Base-by-base conservation (phyloP, 169 alveolate species). In the Plasmodium ovale region DNA sequence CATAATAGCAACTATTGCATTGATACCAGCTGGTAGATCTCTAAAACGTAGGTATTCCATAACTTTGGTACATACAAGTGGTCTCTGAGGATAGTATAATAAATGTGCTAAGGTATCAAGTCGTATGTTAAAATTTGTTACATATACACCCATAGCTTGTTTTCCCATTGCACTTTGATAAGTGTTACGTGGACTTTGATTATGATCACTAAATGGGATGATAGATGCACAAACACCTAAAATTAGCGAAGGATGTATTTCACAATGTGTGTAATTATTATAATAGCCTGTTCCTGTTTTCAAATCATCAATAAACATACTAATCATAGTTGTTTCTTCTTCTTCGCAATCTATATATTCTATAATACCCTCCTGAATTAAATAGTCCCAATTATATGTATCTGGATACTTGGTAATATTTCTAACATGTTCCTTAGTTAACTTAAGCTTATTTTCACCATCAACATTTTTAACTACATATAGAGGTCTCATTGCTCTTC, bases 131-230 rank as follows among this genome's bases (percentile, higher is more conserved):
- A 97, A 99, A 92, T 98, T 98, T 16, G 99, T 96, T n/a, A 99
- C 97, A 90, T 98, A 98, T 47, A 99, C 98, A 1, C 99, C 99
- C 98, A 99, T 98, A 16, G 99, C 99, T 94, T 99, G 99, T 93
- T 99, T 99, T 2, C 99, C 99, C 99, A 99, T 99, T 39, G 99
- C 99, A 85, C 99, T 96, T 93, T 99, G 99, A 91, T 98, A 98
- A 0, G 99, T 98, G 92, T 99, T 99, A 92, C 99, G 96, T 0
- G 99, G 99, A 21, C 99, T 96, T 96, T 98, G 99, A 94, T 99
- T 99, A 94, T 99, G 99, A 93, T 99, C 99, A 9, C 99, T 99
- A 92, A 98, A 99, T 14, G 99, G 99, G 60, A 99, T 99, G 56
- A 99, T 98, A 21, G 99, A 97, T 21, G 99, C 99, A 92, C 99